Percentiles rank a stretch among this genome's conserved stretches.
These are phyloP conservation scores for Gossypium ekmanianum DNA, from an alignment of 345 rosid genomes.

Conservation along the genomic window DNA sequence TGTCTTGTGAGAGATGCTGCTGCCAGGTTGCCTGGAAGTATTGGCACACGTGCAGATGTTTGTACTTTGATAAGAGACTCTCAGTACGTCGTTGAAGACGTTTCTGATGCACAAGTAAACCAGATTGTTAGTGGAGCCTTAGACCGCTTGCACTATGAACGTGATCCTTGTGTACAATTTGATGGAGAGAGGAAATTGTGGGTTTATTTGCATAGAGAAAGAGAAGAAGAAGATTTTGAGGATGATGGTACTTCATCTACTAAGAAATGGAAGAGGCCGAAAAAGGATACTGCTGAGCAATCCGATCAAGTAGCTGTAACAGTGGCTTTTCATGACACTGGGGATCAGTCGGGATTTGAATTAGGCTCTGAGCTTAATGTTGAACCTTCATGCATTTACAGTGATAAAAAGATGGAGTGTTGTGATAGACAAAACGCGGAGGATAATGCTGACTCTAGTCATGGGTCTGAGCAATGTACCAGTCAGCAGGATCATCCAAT, in stretches of 20 bases:
- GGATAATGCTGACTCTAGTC: conserved; percentile 40
- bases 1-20: conserved; percentile 99
- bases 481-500: conserved; percentile 38
- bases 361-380: conserved; percentile 61
- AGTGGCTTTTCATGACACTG: conserved; percentile 52
- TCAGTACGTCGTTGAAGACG: conserved; percentile 86
- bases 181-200: conserved; percentile 92
- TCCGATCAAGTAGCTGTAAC: conserved; percentile 66
- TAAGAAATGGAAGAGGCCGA: conserved; percentile 98
- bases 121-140: conserved; percentile 47
- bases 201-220: conserved; percentile 91
- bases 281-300: conserved; percentile 82
- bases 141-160: conserved; percentile 77
- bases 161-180: conserved; percentile 96
- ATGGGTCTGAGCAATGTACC: conserved; percentile 36
- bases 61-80: conserved; percentile 95
- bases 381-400: conserved; percentile 42
- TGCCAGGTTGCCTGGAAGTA: conserved; percentile 92
- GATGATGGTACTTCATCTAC: conserved; percentile 99
- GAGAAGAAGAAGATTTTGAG: conserved; percentile 99
- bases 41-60: conserved; percentile 99
- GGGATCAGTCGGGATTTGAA: conserved; percentile 61
- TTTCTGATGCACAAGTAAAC: conserved; percentile 84
- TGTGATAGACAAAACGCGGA: conserved; percentile 50
- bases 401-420: conserved; percentile 37